phyloP scores from a whole-genome alignment of 441 rosid species.

The Isatis lusitanica region DNA sequence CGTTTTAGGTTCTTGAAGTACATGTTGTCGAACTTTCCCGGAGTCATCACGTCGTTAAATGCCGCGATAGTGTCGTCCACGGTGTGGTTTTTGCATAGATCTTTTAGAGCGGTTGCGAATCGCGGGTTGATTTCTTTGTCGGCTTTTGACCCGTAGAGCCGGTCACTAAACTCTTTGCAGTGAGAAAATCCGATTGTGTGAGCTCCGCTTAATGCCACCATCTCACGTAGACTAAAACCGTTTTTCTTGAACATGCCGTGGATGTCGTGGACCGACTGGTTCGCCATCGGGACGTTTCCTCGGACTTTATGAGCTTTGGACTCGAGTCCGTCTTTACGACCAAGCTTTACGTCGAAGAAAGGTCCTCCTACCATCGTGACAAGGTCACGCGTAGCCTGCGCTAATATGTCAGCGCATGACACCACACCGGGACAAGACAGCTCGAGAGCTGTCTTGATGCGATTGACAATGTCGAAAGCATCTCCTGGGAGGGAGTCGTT shows the following conservation, averaged over 20 bases:
- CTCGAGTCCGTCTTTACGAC: conserved; percentile 45
- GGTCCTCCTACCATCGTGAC: conserved; percentile 54
- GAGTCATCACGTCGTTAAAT: conserved; percentile 64
- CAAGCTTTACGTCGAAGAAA: conserved; percentile 39
- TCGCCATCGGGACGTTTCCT: conserved; percentile 38
- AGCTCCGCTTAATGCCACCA: conserved; percentile 60
- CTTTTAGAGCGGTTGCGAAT: conserved; percentile 49
- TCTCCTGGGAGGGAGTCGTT: conserved; percentile 55
- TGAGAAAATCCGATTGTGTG: conserved; percentile 58
- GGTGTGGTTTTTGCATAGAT: conserved; percentile 46
- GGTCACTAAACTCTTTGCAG: conserved; percentile 44
- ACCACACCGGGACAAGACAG: conserved; percentile 46
- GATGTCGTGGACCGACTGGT: conserved; percentile 40
- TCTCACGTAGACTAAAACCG: conserved; percentile 46
- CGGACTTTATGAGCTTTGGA: conserved; percentile 41
- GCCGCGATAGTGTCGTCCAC: conserved; percentile 48
- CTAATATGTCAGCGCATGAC: conserved; percentile 51
- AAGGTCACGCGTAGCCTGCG: conserved; percentile 49
- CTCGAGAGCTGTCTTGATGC: conserved; percentile 52
- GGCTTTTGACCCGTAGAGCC: conserved; percentile 36
- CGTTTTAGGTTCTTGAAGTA: conserved; percentile 51
- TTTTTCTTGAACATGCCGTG: conserved; percentile 40
- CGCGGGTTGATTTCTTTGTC: conserved; percentile 40
- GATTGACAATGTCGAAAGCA: conserved; percentile 42
- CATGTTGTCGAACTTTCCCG: conserved; percentile 65